Percentiles rank a stretch among this genome's conserved stretches.
Conservation (phyloP, 2,329 filamentous ascomycete genomes). For the Aspergillus aculeatinus region DNA sequence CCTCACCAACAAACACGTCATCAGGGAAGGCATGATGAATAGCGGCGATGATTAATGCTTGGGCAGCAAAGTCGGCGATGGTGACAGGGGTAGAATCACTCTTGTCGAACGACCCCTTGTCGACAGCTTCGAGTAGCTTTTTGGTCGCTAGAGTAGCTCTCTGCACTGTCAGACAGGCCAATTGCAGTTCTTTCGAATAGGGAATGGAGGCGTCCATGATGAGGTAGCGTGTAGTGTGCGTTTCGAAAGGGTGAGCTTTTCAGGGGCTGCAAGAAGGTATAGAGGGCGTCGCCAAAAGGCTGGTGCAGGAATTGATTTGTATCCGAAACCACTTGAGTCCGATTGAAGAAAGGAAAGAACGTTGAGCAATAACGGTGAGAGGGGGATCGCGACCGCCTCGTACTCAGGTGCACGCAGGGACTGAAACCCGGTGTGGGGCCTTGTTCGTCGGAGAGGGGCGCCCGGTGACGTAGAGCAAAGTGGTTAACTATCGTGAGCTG, state of each 20-base stretch:
- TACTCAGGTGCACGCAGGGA: not conserved
- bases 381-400: not conserved
- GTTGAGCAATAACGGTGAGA: constrained; percentile 1
- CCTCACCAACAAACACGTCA: constrained; percentile 63
- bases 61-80: constrained; percentile 63
- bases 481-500: not conserved
- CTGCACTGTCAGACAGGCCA: constrained; percentile 51
- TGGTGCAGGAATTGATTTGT: no score
- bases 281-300: no score
- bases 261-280: not conserved
- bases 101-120: constrained; percentile 56
- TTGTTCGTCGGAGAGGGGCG: not conserved
- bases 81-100: constrained; percentile 61
- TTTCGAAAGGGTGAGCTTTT: not conserved
- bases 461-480: constrained; percentile 5
- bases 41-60: constrained; percentile 60
- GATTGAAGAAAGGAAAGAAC: no score
- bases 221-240: not conserved
- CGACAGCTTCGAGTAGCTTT: constrained; percentile 49
- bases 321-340: no score
- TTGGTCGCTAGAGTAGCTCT: constrained; percentile 60
- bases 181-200: constrained; percentile 38
- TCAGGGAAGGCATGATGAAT: constrained; percentile 55
- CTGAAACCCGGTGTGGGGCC: constrained; percentile 1
- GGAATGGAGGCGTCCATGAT: constrained; percentile 26